These are phyloP conservation scores for Chrysophaeum taylorii DNA, from an alignment of 352 stramenopile genomes.

Conservation along the genomic window DNA sequence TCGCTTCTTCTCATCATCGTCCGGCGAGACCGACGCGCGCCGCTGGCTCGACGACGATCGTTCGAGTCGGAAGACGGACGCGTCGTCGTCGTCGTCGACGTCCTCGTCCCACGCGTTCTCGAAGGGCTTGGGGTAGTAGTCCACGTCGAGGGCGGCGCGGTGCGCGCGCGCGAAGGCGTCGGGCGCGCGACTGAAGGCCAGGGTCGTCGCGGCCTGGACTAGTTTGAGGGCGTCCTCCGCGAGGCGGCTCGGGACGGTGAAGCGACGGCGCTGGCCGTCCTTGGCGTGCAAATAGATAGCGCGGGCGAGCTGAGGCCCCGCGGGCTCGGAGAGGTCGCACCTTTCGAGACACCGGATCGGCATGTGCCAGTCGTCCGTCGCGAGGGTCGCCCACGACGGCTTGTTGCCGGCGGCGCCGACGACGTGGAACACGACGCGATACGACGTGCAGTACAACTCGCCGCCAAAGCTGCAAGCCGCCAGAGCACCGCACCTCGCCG, in stretches of 20 bases:
- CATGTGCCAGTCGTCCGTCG: background rate
- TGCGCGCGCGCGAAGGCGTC: conserved; percentile 11
- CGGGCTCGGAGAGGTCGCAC: background rate
- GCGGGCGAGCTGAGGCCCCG: background rate
- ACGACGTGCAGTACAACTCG: conserved; percentile 6
- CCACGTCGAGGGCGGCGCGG: background rate
- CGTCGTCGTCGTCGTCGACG: background rate
- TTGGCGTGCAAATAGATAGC: background rate
- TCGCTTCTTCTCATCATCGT: background rate
- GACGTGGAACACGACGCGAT: conserved; percentile 13
- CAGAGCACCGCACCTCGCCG: background rate
- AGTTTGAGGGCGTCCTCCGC: background rate
- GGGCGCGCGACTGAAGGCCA: background rate
- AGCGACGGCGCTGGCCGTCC: conserved; percentile 10
- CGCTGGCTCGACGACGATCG: too few species aligned
- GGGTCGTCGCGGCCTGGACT: background rate
- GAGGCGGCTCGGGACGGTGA: background rate
- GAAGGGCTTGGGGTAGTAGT: background rate
- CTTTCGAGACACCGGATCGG: background rate
- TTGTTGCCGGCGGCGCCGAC: background rate
- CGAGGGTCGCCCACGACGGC: background rate
- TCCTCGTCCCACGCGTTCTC: background rate
- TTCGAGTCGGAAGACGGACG: too few species aligned
- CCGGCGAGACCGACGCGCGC: too few species aligned
- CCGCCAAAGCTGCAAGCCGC: background rate